Percentiles rank a stretch among this genome's conserved stretches.
Conservation (phyloP, 139 green algal genomes). For the Chlorella sp. region DNA sequence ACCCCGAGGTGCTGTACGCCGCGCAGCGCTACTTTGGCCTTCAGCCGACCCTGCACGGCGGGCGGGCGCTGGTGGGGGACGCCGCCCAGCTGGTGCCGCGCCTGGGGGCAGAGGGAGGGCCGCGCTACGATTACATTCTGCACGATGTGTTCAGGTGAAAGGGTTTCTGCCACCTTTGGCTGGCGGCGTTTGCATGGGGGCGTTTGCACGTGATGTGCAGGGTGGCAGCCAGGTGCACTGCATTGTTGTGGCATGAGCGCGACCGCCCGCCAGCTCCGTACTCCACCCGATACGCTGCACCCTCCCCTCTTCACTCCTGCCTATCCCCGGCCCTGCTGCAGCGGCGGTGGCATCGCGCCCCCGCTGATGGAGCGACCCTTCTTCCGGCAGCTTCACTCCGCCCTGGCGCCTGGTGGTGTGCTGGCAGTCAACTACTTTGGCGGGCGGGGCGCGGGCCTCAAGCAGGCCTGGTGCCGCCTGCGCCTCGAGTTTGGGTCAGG, state of each 20-base stretch:
- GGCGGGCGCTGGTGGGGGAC: neutral
- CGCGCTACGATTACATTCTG: conserved; percentile 32
- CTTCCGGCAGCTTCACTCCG: neutral
- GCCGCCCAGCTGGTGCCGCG: neutral
- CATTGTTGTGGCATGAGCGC: no score
- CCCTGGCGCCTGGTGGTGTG: conserved; percentile 4
- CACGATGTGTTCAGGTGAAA: conserved; percentile 36
- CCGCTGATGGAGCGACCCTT: conserved; percentile 5
- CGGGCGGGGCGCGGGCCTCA: neutral
- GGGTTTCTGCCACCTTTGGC: no score
- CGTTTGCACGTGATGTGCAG: neutral
- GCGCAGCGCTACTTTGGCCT: conserved; percentile 11
- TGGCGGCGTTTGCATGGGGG: no score
- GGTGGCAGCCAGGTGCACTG: neutral
- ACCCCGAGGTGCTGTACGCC: conserved; percentile 9
- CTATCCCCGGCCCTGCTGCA: no score
- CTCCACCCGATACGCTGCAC: no score
- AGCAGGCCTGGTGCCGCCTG: conserved; percentile 32
- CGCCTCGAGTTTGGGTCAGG: conserved; percentile 12
- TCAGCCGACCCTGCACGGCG: neutral
- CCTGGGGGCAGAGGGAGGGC: neutral
- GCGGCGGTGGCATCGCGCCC: conserved; percentile 1
- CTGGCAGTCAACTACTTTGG: conserved; percentile 36
- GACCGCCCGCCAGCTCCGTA: no score
- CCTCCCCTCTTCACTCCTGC: no score